Conservation (phyloP, 2,329 filamentous ascomycete species). For the Chaetomium globosum region DNA sequence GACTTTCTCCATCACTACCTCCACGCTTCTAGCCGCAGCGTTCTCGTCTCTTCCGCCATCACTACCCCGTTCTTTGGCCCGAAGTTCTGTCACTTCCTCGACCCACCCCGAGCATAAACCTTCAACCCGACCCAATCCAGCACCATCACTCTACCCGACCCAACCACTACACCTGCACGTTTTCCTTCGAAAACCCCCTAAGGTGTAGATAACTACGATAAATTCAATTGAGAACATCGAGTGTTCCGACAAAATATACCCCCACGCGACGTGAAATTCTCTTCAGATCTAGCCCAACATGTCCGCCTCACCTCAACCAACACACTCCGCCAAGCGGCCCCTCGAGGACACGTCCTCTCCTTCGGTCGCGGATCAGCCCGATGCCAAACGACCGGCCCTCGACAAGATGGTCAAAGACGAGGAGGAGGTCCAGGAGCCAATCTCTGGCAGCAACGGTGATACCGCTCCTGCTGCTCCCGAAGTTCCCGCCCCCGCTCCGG, state of each 20-base stretch:
- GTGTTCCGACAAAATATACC: conserved; percentile 44
- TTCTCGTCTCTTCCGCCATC: conserved; percentile 30
- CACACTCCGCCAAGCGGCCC: conserved; percentile 82
- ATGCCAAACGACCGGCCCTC: conserved; percentile 93
- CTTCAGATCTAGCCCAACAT: conserved; percentile 56
- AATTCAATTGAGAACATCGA: conserved; percentile 53
- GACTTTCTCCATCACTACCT: conserved; percentile 28
- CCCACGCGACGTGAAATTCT: conserved; percentile 32
- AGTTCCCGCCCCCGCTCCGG: conserved; percentile 43
- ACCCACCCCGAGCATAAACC: conserved; percentile 29
- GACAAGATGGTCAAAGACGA: conserved; percentile 83
- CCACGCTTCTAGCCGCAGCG: conserved; percentile 29
- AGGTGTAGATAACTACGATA: conserved; percentile 72
- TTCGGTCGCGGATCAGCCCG: conserved; percentile 88
- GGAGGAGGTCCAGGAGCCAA: conserved; percentile 54
- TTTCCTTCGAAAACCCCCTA: conserved; percentile 81
- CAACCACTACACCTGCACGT: conserved; percentile 79
- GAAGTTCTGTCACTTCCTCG: conserved; percentile 30
- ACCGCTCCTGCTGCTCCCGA: conserved; percentile 39
- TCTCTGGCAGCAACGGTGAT: conserved; percentile 45
- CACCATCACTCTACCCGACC: conserved; percentile 44
- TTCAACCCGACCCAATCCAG: conserved; percentile 33
- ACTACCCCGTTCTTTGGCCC: conserved; percentile 29
- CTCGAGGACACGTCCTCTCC: conserved; percentile 97
- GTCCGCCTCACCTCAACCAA: conserved; percentile 71